Evolutionary conservation across 257 asterid species (phyloP).

Genomic region (Ilex aquifolium): DNA sequence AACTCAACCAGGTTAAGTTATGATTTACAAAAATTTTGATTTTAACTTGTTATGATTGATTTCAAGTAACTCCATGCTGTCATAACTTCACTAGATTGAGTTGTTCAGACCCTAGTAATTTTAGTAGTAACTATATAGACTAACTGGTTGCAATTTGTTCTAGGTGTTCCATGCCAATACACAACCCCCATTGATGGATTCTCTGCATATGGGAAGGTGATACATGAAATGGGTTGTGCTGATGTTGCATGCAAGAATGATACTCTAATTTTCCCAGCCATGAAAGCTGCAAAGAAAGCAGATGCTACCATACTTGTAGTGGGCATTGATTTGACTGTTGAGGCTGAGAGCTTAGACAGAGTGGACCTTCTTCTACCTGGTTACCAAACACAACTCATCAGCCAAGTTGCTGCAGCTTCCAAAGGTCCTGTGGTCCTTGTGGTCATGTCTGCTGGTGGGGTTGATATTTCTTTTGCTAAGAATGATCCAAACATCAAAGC

Average conservation of each 20-base stretch:
- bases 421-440: constrained; percentile 42
- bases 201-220: constrained; percentile 8
- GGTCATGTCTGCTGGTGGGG: constrained; percentile 36
- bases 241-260: constrained; percentile 23
- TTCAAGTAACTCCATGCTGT: no score
- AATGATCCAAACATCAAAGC: constrained; percentile 12
- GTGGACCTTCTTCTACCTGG: constrained; percentile 34
- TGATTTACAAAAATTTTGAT: no score
- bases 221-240: constrained; percentile 29
- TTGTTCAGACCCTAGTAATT: no score
- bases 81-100: no score
- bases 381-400: constrained; percentile 23
- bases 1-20: no score
- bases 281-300: constrained; percentile 28
- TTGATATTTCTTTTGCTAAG: constrained; percentile 37
- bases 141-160: no score
- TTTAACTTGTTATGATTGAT: no score
- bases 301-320: constrained; percentile 30
- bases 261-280: constrained; percentile 22
- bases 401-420: constrained; percentile 22
- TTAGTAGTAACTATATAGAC: no score
- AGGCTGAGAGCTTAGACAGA: constrained; percentile 37
- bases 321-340: constrained; percentile 30
- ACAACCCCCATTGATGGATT: constrained; percentile 31
- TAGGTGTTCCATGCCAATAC: constrained; percentile 31